Base-by-base conservation (phyloP, 1,139 yeast species). In the Taphrina confusa region DNA sequence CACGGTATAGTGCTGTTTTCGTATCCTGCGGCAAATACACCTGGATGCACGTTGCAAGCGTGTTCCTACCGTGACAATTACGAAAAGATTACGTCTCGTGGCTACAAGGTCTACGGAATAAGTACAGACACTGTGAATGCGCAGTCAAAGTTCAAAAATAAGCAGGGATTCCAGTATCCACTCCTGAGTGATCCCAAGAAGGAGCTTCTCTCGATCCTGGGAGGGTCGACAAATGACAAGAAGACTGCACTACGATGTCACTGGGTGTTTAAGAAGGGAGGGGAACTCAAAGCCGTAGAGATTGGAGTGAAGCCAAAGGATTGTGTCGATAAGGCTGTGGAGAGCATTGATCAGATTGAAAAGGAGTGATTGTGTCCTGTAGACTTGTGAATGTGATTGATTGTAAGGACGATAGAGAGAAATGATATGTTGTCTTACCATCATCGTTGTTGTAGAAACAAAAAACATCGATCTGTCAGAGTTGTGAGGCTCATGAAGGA, bases 21-120 rank as follows among this genome's bases (percentile, higher is more conserved):
- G 14, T 92, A 90, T 70, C 97, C 98, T 59, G 86, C 80, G 69
- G 98, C 97, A 0, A 83, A 86, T 34, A 92, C 98, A 0, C 96
- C 97, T 11, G 60, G 64, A 20, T 60, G 62, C 39, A 59, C 94
- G 0, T 80, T 90, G 68, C 98, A 92, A 74, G 97, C 90, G 1
- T 81, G 87, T 72, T 97, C 96, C 0, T 92, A 87, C 72, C 83
- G 92, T 68, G 84, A 81, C 66, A 81, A 81, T 67, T 83, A 75
- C 70, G 76, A 79, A 11, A 79, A 80, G 50, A 80, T 88, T 67
- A 73, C 76, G 46, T 72, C 76, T 23, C 76, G 79, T 56, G 68
- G 68, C 8, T 77, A 69, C 23, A 66, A 67, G 9, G 74, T 76
- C 11, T 74, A 67, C 62, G 76, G 76, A 0, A 58, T 73, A 27